A percentile compares a stretch with the other conserved stretches of the same genome.
phyloP scores from a whole-genome alignment of 1,284 basidiomycete genomes.

The Malassezia obtusa region DNA sequence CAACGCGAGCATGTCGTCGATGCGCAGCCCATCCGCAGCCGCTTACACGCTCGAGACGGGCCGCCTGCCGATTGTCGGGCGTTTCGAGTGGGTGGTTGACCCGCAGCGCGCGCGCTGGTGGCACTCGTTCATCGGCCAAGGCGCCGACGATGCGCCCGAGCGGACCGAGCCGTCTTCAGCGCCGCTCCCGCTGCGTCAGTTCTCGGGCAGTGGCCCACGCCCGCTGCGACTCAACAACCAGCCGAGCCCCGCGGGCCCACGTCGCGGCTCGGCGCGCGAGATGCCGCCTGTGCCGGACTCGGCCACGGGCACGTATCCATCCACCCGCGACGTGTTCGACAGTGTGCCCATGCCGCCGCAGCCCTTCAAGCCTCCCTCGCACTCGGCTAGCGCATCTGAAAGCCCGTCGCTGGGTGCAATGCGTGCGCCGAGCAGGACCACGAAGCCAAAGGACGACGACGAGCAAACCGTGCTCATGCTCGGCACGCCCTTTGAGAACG shows the following conservation, averaged over 20 bases:
- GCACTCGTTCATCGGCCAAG: slow-evolving; percentile 9
- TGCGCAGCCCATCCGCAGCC: slow-evolving; percentile 4
- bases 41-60: slow-evolving; percentile 10
- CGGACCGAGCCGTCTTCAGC: neutral
- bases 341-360: neutral
- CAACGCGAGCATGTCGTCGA: slow-evolving; percentile 2
- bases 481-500: neutral
- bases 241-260: neutral
- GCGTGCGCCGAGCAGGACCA: neutral
- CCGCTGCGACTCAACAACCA: slow-evolving; percentile 9
- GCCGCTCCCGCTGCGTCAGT: neutral
- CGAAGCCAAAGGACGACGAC: neutral
- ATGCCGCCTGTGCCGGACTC: neutral
- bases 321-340: neutral
- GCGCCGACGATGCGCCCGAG: neutral
- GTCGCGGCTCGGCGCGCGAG: neutral
- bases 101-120: slow-evolving; percentile 36
- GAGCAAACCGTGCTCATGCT: too few relatives aligned
- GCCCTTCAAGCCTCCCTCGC: neutral
- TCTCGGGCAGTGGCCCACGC: neutral
- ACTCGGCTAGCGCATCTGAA: too few relatives aligned
- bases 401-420: too few relatives aligned
- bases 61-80: slow-evolving; percentile 36
- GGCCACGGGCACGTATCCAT: neutral
- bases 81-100: slow-evolving; percentile 43